Evolutionary conservation across 2,329 filamentous ascomycete genomes (phyloP).

Genomic region (Knufia fluminis): DNA sequence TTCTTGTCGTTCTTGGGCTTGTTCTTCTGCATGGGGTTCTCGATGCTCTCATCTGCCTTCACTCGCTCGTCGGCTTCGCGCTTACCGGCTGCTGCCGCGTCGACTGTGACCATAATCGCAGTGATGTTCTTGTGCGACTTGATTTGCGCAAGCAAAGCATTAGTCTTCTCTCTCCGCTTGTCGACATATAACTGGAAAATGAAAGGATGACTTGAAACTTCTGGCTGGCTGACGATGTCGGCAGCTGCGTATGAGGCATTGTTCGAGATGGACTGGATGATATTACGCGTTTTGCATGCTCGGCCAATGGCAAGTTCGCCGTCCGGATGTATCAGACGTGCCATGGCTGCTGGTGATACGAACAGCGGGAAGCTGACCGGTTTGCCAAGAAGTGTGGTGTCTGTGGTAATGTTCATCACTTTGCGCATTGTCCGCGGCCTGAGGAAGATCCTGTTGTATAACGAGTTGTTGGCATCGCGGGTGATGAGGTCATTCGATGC

Average conservation of each 20-base stretch:
- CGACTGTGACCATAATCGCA: slow-evolving; percentile 24
- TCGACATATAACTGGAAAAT: slow-evolving; percentile 51
- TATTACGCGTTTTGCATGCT: slow-evolving; percentile 42
- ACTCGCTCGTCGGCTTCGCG: slow-evolving; percentile 51
- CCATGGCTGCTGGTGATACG: slow-evolving; percentile 56
- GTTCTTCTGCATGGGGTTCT: slow-evolving; percentile 24
- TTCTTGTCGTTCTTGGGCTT: slow-evolving; percentile 42
- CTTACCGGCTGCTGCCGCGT: slow-evolving; percentile 37
- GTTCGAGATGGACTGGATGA: slow-evolving; percentile 54
- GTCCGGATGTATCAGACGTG: slow-evolving; percentile 52
- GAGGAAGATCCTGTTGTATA: slow-evolving; percentile 49
- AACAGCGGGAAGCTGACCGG: slow-evolving; percentile 50
- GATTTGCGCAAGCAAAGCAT: slow-evolving; percentile 35
- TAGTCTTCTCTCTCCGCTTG: slow-evolving; percentile 41
- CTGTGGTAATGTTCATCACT: slow-evolving; percentile 44
- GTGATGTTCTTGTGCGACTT: slow-evolving; percentile 21
- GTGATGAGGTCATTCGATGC: slow-evolving; percentile 56
- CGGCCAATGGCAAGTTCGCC: slow-evolving; percentile 53
- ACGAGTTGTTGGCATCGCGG: slow-evolving; percentile 44
- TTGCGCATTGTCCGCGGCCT: slow-evolving; percentile 50
- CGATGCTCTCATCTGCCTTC: slow-evolving; percentile 36
- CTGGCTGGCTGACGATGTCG: slow-evolving; percentile 39
- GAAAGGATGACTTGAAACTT: slow-evolving; percentile 35
- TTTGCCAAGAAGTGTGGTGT: slow-evolving; percentile 47
- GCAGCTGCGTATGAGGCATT: slow-evolving; percentile 50